Conservation (phyloP, 2,329 filamentous ascomycete genomes). For the Cercospora sp. region DNA sequence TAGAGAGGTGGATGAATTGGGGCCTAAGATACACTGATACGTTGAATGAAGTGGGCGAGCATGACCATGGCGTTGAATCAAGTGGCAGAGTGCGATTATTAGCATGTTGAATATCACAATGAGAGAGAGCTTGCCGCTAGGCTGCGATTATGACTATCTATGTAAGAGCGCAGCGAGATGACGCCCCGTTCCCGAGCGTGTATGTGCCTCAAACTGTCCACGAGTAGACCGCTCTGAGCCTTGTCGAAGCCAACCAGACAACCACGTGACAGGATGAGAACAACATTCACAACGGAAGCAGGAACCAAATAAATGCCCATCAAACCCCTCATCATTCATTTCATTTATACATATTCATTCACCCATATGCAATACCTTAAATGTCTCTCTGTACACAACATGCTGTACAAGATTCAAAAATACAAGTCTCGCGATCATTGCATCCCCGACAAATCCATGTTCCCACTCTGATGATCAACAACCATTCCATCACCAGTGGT, state of each 20-base stretch:
- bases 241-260: neutral
- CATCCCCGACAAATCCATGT: conserved; percentile 7
- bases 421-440: neutral
- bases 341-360: neutral
- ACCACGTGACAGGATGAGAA: neutral
- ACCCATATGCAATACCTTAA: neutral
- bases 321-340: neutral
- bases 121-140: neutral
- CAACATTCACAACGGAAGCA: neutral
- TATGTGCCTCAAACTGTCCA: neutral
- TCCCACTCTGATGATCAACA: conserved; percentile 10
- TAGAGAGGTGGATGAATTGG: no score
- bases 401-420: neutral
- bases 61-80: neutral
- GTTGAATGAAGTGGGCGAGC: neutral
- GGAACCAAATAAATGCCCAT: neutral
- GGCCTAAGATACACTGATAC: neutral
- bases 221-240: neutral
- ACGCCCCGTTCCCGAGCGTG: neutral
- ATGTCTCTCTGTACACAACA: neutral
- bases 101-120: neutral
- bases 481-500: conserved; percentile 9
- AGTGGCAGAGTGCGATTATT: neutral
- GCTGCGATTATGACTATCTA: neutral
- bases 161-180: neutral